Conservation (phyloP, 2,329 filamentous ascomycete species). For the Macroventuria anomochaeta region DNA sequence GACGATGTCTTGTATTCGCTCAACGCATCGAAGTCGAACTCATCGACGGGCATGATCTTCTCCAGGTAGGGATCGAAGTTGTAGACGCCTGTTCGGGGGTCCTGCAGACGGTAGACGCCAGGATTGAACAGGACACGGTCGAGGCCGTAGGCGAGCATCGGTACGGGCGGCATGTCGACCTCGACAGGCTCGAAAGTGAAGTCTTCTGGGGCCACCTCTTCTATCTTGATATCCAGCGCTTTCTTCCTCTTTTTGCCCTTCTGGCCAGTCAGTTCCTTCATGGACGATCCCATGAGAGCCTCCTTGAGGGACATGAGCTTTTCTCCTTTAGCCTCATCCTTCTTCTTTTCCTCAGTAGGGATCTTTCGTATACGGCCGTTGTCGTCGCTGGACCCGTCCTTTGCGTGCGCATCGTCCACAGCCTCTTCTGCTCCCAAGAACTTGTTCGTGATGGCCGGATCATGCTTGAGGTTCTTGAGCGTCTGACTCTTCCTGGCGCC, state of each 20-base stretch:
- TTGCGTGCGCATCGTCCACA: not conserved
- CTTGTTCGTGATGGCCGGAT: not conserved
- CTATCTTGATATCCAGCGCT: slow-evolving; percentile 29
- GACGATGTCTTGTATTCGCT: slow-evolving; percentile 92
- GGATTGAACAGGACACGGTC: slow-evolving; percentile 93
- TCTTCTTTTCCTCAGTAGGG: not conserved
- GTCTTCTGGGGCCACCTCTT: slow-evolving; percentile 32
- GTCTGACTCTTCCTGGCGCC: not conserved
- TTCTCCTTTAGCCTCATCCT: not conserved
- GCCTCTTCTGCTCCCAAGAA: not conserved
- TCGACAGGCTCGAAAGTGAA: slow-evolving; percentile 49
- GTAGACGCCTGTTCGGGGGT: slow-evolving; percentile 84
- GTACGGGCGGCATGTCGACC: slow-evolving; percentile 61
- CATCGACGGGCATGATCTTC: slow-evolving; percentile 87
- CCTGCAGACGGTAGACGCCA: slow-evolving; percentile 87
- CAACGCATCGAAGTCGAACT: slow-evolving; percentile 90
- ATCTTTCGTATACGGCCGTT: not conserved
- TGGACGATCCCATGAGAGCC: slow-evolving; percentile 24
- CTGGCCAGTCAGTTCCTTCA: not conserved
- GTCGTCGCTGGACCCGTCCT: not conserved
- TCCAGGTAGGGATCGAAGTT: slow-evolving; percentile 97
- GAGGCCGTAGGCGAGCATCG: slow-evolving; percentile 73
- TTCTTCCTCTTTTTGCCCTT: slow-evolving; percentile 14
- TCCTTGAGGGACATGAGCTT: slow-evolving; percentile 28
- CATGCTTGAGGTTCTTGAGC: slow-evolving; percentile 1